Base-by-base conservation (phyloP, 805 yeast species). In the Metschnikowia aberdeeniae region DNA sequence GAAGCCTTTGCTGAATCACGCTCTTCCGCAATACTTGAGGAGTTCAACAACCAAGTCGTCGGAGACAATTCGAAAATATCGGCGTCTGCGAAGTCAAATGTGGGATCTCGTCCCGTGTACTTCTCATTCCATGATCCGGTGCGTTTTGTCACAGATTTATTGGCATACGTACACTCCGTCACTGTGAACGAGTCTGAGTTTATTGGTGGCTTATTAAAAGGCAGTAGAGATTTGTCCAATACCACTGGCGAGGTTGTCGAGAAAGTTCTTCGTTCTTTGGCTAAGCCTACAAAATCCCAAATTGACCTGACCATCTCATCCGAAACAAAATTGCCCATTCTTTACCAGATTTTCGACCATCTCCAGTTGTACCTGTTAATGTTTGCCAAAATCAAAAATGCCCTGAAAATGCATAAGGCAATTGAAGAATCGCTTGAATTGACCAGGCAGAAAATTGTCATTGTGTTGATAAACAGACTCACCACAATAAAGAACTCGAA, bases 161-260 rank as follows among this genome's bases (percentile, higher is more conserved):
- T 93, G 32, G 98, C 98, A 0, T 86, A 86, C 69, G 75, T 89
- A 1, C 97, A 93, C 60, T 79, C 90, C 1, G 75, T 87, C 4
- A 82, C 89, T 27, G 95, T 89, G 4, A 87, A 88, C 64, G 99
- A 93, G 62, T 75, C 81, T 34, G 99, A 93, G 58, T 73, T 84
- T 27, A 74, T 92, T 5, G 73, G 74, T 7, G 73, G 81, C 14
- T 64, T 92, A 41, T 82, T 92, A 49, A 45, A 42, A n/a, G 38
- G 40, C 17, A 44, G 37, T 17, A 69, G 63, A 30, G 35, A 40
- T 34, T 61, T 70, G 35, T 67, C 72, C 19, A 40, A 54, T 32
- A 53, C 61, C 14, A 53, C 62, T 44, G 47, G 49, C 38, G 60
- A 67, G 2, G 68, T 79, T 11, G 73, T 78, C 4, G 77, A 77